Evolutionary conservation across 495 filamentous ascomycete species (phyloP), one percentile per base, ranked within the genome.

Genomic region (Aspergillus nanangensis): DNA sequence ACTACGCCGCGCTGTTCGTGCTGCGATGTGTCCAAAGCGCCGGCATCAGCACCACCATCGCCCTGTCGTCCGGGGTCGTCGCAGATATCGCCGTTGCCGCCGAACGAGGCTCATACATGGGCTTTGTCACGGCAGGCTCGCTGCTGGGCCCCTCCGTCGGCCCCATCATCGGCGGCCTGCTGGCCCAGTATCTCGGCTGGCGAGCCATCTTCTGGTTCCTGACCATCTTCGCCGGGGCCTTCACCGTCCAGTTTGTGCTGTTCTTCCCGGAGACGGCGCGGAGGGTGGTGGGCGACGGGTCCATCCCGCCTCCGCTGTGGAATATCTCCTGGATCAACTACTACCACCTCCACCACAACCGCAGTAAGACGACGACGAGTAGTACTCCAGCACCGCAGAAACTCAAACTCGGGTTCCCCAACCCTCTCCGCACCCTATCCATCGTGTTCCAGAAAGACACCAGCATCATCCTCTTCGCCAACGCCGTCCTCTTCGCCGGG

Each of bases 181-280:
- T 89, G 5, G 67, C 76, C 7, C 67, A 84, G 45, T 82, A 79
- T 38, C 62, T 83, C 2, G 86, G 83, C 0, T 90, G 87, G 87
- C 60, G 76, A 19, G 72, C 77, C 17, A 83, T 87, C 29, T 93
- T 91, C 57, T 90, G 85, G 85, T 84, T 90, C 51, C 70, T 87
- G 7, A 68, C 74, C 27, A 82, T 87, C 33, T 49, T 78, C 20
- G 66, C 74, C 7, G 72, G 60, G 0, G 58, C 63, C 1, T 66
- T 63, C 34, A 58, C 68, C 27, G 7, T 65, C 7, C 47, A 55
- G 1, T 44, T 74, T 8, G n/a, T 54, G 0, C 38, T 69, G 0
- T 58, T 64, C 45, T 61, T 75, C 20, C 72, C 72, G 0, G 72
- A 76, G 44, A 76, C 72, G 1, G 58, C 58, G 21, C 62, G 74